Base-by-base conservation (phyloP, 208 protist species). In the Trypanosoma caninum region DNA sequence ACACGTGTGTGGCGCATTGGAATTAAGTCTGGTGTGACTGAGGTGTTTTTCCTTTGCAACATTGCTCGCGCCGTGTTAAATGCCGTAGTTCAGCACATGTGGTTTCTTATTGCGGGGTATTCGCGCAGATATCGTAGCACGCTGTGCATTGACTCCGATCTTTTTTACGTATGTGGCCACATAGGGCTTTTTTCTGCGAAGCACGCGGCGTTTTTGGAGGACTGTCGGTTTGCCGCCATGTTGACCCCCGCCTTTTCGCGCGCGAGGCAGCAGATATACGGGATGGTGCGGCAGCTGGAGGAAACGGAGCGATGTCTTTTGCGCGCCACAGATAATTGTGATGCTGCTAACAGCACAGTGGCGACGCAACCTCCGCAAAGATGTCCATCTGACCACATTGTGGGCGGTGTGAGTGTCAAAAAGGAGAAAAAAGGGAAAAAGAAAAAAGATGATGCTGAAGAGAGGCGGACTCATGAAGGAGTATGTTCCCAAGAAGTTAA, bases 21-120 rank as follows among this genome's bases (percentile, higher is more conserved):
- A 22, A 76, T 89, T 58, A 68, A 65, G 13, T 82, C 71, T 30
- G 74, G 72, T 28, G 58, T 84, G 30, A 40, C 73, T 25, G 77
- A 79, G 20, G 87, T 77, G 20, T 89, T 94, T 50, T 86, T 91
- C 63, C 84, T 94, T 56, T 87, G 69, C 71, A 80, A 65, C 55
- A 69, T 70, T 16, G 59, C 82, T 34, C 77, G 78, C 4, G 53
- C 78, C 27, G 65, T 82, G 33, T 46, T 93, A 25, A 52, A 77
- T 53, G 75, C 73, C 9, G 69, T 94, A 30, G 74, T 83, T 33
- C 71, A 84, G 28, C 54, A 72, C 50, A 64, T 87, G 42, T 94
- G 87, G 87, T 58, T 69, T n/a, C 64, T 72, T 23, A 59, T 91
- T 50, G 51, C 35, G 0, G 70, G 73, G 20, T 56, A 77, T 23